These are phyloP conservation scores for Grosmannia clavigera DNA, from an alignment of 2,329 filamentous ascomycete species.

Conservation along the genomic window DNA sequence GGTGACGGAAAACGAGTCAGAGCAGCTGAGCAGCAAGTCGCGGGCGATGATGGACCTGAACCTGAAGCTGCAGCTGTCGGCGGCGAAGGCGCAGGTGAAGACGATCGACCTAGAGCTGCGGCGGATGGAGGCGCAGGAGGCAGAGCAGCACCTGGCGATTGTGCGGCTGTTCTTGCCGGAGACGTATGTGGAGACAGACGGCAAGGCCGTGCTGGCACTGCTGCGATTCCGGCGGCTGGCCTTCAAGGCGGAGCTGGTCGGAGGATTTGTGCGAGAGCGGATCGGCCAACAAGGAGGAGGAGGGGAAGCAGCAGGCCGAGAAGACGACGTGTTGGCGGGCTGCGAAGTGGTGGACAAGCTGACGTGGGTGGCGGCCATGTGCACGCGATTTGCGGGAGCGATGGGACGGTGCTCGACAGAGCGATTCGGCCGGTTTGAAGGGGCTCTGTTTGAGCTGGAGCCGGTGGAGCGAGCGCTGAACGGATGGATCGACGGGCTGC, in stretches of 20 bases:
- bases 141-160: constrained; percentile 76
- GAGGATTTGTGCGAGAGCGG: constrained; percentile 66
- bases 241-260: constrained; percentile 76
- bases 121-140: constrained; percentile 78
- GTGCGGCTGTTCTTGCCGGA: constrained; percentile 83
- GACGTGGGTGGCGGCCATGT: constrained; percentile 71
- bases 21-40: constrained; percentile 77
- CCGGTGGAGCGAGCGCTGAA: constrained; percentile 85
- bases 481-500: constrained; percentile 72
- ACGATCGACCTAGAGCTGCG: constrained; percentile 85
- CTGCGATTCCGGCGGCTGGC: constrained; percentile 77
- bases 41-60: constrained; percentile 96
- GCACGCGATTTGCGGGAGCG: constrained; percentile 69
- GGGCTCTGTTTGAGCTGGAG: constrained; percentile 75
- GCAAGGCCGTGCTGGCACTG: constrained; percentile 77
- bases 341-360: constrained; percentile 79
- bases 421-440: constrained; percentile 67
- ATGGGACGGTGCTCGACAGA: constrained; percentile 68
- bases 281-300: constrained; percentile 50
- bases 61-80: constrained; percentile 81
- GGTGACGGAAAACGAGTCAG: constrained; percentile 84
- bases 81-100: constrained; percentile 84
- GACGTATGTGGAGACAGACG: constrained; percentile 58
- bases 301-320: background rate
- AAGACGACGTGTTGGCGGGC: constrained; percentile 63